A percentile compares a stretch with the other conserved stretches of the same genome.
phyloP scores from a whole-genome alignment of 2,329 filamentous ascomycete genomes.

The Raffaelea ambrosiae region DNA sequence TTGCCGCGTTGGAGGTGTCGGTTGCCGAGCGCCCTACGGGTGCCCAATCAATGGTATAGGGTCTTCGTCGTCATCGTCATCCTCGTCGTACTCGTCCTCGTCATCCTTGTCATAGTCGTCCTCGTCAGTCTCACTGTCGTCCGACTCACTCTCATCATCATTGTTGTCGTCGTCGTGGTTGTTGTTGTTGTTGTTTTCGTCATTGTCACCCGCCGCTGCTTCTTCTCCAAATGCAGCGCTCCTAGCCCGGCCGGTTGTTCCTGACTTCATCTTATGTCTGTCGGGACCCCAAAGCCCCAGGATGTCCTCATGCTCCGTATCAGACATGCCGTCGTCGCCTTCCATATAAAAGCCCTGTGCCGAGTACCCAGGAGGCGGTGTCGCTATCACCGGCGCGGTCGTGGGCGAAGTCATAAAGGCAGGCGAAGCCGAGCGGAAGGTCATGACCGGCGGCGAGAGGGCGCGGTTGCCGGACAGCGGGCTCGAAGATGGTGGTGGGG shows the following conservation, averaged over 20 bases:
- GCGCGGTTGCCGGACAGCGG: not conserved
- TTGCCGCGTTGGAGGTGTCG: too few species aligned
- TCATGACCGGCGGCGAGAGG: constrained; percentile 9
- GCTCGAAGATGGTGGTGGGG: not conserved
- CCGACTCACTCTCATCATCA: constrained; percentile 24
- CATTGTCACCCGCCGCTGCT: too few species aligned
- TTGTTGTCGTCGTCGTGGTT: constrained; percentile 31
- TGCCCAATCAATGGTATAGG: constrained; percentile 43
- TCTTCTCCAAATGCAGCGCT: too few species aligned
- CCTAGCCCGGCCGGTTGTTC: too few species aligned
- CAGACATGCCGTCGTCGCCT: constrained; percentile 31
- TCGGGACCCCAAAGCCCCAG: constrained; percentile 49
- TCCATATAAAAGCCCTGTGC: constrained; percentile 16
- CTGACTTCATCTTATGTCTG: constrained; percentile 25
- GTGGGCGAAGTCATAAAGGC: constrained; percentile 9
- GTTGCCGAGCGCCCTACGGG: too few species aligned
- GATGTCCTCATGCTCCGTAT: constrained; percentile 38
- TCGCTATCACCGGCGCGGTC: constrained; percentile 4
- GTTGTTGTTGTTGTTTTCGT: constrained; percentile 27
- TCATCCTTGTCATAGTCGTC: constrained; percentile 37
- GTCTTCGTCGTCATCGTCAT: constrained; percentile 38
- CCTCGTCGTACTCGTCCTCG: constrained; percentile 33
- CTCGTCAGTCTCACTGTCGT: constrained; percentile 28
- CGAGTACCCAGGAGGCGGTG: constrained; percentile 10
- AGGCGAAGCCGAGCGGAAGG: constrained; percentile 34